Base-by-base conservation (phyloP, 1,139 yeast genomes). In the Blastobotrys illinoisensis region DNA sequence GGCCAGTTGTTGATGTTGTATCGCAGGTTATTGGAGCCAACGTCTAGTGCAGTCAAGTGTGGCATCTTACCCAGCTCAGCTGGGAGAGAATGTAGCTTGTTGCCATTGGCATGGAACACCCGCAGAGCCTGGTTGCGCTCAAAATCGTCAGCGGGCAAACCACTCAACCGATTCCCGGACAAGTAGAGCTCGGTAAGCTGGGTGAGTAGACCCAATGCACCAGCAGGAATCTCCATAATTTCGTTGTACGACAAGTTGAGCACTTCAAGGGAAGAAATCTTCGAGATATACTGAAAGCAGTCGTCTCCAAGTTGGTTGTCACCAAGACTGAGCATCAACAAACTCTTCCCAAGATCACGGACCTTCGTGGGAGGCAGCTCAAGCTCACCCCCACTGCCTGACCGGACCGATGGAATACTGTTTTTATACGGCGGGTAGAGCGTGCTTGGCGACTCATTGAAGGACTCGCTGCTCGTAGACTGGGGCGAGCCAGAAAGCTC, bases 1-100 rank as follows among this genome's bases (percentile, higher is more conserved):
- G 95, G 95, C 82, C 91, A 88, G 68, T 93, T 93, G 13, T 95
- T 86, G 56, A 93, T 89, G 64, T 95, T 93, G 70, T 93, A 93
- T 65, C 91, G 87, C 68, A 95, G 75, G 60, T 85, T 87, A 68
- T 95, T 95, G 2, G 96, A 88, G 2, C 98, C 96, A 16, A 89
- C 95, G 72, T 95, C 99, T 48, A 95, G 77, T 16, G 85, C 85
- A 45, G 79, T 80, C 63, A 95, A 73, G 40, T 81, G 79, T 1
- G 73, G 67, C 54, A 90, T 77, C 58, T 85, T 85, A 16, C 95
- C 84, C 54, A 95, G 72, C 67, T 93, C 99, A 0, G 97, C 88
- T 0, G 99, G 99, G 48, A 95, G 71, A 0, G 97, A 82, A 51
- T 87, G 88, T 61, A 95, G 78, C 66, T 88, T 87, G 69, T 95